A percentile compares a stretch with the other conserved stretches of the same genome.
Conservation (phyloP, 352 stramenopile species). For the Hyaloperonospora arabidopsidis region DNA sequence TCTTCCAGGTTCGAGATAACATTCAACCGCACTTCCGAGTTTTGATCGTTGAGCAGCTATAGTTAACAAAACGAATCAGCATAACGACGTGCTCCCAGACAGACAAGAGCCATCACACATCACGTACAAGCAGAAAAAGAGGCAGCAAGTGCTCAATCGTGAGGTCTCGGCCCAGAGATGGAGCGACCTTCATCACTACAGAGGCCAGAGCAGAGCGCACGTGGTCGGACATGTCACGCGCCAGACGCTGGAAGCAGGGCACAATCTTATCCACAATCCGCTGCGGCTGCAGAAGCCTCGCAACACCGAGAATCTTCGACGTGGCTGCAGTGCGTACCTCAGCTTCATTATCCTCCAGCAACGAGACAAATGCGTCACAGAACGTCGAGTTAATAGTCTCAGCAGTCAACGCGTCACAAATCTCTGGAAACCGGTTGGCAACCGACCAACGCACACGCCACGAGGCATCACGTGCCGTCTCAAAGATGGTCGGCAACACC, state of each 20-base stretch:
- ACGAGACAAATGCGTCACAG: constrained; percentile 86
- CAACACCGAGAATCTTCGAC: constrained; percentile 76
- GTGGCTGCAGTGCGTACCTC: constrained; percentile 94
- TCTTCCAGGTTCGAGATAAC: constrained; percentile 96
- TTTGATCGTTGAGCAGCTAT: constrained; percentile 92
- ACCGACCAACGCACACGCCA: constrained; percentile 98
- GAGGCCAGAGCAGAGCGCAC: constrained; percentile 92
- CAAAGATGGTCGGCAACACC: constrained; percentile 87
- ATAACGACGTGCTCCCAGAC: not conserved
- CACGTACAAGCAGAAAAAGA: constrained; percentile 86
- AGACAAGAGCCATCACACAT: not conserved
- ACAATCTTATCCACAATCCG: constrained; percentile 68
- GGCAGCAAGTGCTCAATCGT: constrained; percentile 92
- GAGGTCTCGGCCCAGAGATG: constrained; percentile 89
- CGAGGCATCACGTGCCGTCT: constrained; percentile 91
- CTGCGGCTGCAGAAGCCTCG: constrained; percentile 48
- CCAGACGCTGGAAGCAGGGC: constrained; percentile 87
- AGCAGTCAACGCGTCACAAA: constrained; percentile 83
- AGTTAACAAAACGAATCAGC: constrained; percentile 10
- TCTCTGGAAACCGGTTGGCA: constrained; percentile 92
- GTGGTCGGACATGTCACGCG: constrained; percentile 95
- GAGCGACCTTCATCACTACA: constrained; percentile 93
- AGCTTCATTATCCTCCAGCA: constrained; percentile 95
- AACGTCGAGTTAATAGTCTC: constrained; percentile 65
- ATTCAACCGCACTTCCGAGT: constrained; percentile 96